Evolutionary conservation across 345 rosid species (phyloP).

Genomic region (Erysimum cheiranthoides): DNA sequence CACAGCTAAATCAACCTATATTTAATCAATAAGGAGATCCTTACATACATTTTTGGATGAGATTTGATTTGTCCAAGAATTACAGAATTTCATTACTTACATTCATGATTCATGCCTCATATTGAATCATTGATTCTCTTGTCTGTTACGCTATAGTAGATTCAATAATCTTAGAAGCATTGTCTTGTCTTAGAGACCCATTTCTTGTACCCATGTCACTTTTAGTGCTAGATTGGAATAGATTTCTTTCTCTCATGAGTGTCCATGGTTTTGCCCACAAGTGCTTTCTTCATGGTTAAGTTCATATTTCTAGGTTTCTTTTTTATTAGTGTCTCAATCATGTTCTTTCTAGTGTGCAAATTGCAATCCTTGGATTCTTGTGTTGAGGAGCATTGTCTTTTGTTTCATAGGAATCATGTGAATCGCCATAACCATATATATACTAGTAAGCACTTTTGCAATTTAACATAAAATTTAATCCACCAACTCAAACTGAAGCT

Average conservation of each 20-base stretch:
- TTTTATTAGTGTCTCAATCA: constrained; percentile 16
- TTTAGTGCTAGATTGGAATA: constrained; percentile 3
- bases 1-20: background rate
- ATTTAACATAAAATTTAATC: no score
- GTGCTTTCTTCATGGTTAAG: constrained; percentile 14
- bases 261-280: constrained; percentile 18
- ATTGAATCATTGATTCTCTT: background rate
- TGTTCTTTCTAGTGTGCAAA: constrained; percentile 17
- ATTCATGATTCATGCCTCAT: background rate
- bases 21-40: constrained; percentile 22
- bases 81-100: background rate
- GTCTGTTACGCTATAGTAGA: constrained; percentile 1
- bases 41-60: background rate
- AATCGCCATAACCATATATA: constrained; percentile 21
- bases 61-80: background rate
- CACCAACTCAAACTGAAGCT: no score
- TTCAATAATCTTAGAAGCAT: background rate
- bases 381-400: constrained; percentile 28
- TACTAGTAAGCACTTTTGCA: no score
- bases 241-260: constrained; percentile 16
- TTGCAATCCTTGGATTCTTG: constrained; percentile 13
- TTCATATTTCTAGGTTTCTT: background rate
- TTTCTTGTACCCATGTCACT: background rate
- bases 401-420: constrained; percentile 47
- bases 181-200: constrained; percentile 4